Evolutionary conservation across 768 basidiomycete genomes (phyloP).

Genomic region (Strobilomyces confusus): DNA sequence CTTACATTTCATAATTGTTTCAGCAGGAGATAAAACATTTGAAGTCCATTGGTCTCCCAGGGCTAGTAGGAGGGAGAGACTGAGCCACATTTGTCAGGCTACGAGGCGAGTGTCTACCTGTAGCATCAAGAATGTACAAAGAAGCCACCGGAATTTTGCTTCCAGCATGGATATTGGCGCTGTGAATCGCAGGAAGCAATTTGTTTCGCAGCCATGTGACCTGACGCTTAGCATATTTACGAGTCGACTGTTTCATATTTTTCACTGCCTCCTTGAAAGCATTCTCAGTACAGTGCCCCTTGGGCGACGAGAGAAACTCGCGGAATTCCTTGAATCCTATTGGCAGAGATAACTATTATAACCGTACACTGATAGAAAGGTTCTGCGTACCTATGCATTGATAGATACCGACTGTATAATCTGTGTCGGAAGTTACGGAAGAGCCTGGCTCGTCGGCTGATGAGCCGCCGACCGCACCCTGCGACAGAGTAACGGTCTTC

Average conservation of each 20-base stretch:
- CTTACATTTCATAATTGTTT: slow-evolving; percentile 47
- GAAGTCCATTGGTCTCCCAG: slow-evolving; percentile 55
- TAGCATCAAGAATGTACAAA: slow-evolving; percentile 66
- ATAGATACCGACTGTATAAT: slow-evolving; percentile 84
- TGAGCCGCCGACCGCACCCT: not conserved
- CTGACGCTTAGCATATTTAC: slow-evolving; percentile 90
- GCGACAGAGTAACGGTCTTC: slow-evolving; percentile 13
- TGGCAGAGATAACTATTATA: slow-evolving; percentile 6
- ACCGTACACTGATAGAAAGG: not conserved
- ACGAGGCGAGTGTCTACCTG: slow-evolving; percentile 40
- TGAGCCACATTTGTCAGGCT: not conserved
- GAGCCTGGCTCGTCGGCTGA: not conserved
- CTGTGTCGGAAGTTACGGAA: slow-evolving; percentile 16
- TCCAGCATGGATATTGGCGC: slow-evolving; percentile 37
- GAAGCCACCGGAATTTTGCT: slow-evolving; percentile 28
- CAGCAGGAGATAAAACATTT: slow-evolving; percentile 51
- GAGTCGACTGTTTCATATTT: slow-evolving; percentile 80
- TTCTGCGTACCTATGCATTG: slow-evolving; percentile 78
- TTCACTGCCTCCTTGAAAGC: slow-evolving; percentile 58
- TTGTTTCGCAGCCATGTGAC: slow-evolving; percentile 92
- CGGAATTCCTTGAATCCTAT: slow-evolving; percentile 92
- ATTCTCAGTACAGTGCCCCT: slow-evolving; percentile 35
- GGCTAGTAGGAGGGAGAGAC: slow-evolving; percentile 31
- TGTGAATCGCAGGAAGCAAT: slow-evolving; percentile 67
- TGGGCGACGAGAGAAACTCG: slow-evolving; percentile 49